A percentile compares a stretch with the other conserved stretches of the same genome.
These are phyloP conservation scores for Mycosphaerelloides madeirae DNA, from an alignment of 2,329 filamentous ascomycete genomes.

Conservation along the genomic window DNA sequence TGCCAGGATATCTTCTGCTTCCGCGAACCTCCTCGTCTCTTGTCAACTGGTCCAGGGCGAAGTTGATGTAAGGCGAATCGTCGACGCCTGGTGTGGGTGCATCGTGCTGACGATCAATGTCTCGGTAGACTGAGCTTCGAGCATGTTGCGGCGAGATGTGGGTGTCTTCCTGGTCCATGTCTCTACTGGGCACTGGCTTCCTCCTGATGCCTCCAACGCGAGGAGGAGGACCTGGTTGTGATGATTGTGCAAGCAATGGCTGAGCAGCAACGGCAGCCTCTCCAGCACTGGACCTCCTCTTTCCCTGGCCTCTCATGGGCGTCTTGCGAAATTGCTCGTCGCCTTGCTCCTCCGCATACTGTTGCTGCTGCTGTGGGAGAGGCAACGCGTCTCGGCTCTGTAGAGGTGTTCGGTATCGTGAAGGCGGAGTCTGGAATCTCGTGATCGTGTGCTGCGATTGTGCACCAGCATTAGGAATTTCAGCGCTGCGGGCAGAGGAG, in stretches of 20 bases:
- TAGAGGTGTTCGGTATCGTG: conserved; percentile 32
- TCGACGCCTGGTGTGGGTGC: conserved; percentile 70
- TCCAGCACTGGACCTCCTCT: conserved; percentile 22
- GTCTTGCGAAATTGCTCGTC: conserved; percentile 26
- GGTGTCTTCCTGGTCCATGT: conserved; percentile 22
- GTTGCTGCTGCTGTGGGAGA: conserved; percentile 14
- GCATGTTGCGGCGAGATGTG: conserved; percentile 21
- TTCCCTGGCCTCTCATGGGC: conserved; percentile 32
- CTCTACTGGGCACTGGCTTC: conserved; percentile 33
- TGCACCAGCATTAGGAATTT: conserved; percentile 19
- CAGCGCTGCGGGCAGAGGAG: conserved; percentile 32
- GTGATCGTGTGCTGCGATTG: conserved; percentile 24
- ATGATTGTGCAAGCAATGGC: not conserved
- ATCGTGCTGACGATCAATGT: conserved; percentile 31
- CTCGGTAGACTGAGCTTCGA: conserved; percentile 29
- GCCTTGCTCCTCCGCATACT: conserved; percentile 14
- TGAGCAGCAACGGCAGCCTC: conserved; percentile 7
- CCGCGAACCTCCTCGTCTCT: conserved; percentile 61
- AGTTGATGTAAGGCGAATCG: conserved; percentile 81
- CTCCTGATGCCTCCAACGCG: conserved; percentile 25
- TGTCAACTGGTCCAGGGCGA: conserved; percentile 83
- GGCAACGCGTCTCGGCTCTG: conserved; percentile 21
- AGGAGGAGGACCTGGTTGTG: not conserved
- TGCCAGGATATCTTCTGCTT: conserved; percentile 45
- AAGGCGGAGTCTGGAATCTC: conserved; percentile 32